Conservation (phyloP, 164 flowering plant species). For the Magnolia sinica region DNA sequence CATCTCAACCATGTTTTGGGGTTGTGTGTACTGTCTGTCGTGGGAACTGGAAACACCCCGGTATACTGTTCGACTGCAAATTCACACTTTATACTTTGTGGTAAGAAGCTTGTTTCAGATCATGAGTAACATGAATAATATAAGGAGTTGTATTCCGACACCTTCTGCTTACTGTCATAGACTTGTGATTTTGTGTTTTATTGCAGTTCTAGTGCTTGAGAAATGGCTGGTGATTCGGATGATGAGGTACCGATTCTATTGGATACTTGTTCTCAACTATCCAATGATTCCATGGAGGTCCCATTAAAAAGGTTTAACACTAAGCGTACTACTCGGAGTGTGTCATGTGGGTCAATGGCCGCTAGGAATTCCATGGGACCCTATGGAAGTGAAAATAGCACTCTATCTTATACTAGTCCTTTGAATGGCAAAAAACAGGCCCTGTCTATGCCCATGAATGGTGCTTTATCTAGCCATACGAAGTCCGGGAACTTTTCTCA, state of each 20-base stretch:
- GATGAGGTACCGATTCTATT: slow-evolving; percentile 67
- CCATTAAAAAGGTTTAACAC: slow-evolving; percentile 19
- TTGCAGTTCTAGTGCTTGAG: slow-evolving; percentile 16
- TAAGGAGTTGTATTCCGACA: background rate
- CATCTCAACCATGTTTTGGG: too few relatives aligned
- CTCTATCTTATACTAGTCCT: slow-evolving; percentile 65
- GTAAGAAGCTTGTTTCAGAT: too few relatives aligned
- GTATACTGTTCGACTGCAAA: too few relatives aligned
- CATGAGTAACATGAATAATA: too few relatives aligned
- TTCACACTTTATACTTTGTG: too few relatives aligned
- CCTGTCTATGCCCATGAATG: slow-evolving; percentile 56
- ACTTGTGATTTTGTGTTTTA: background rate
- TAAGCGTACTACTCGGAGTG: slow-evolving; percentile 11
- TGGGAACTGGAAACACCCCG: too few relatives aligned
- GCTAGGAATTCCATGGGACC: slow-evolving; percentile 47
- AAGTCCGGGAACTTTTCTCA: slow-evolving; percentile 24
- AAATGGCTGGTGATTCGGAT: slow-evolving; percentile 46
- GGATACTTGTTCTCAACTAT: slow-evolving; percentile 17
- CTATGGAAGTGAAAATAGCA: slow-evolving; percentile 20
- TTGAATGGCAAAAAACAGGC: slow-evolving; percentile 38
- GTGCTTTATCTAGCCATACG: slow-evolving; percentile 37
- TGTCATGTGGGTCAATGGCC: slow-evolving; percentile 38
- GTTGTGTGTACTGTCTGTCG: too few relatives aligned
- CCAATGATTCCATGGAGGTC: slow-evolving; percentile 22
- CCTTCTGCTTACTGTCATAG: background rate